Evolutionary conservation across 345 rosid species (phyloP), one percentile per base, ranked within the genome.

Genomic region (Crucihimalaya himalaica): DNA sequence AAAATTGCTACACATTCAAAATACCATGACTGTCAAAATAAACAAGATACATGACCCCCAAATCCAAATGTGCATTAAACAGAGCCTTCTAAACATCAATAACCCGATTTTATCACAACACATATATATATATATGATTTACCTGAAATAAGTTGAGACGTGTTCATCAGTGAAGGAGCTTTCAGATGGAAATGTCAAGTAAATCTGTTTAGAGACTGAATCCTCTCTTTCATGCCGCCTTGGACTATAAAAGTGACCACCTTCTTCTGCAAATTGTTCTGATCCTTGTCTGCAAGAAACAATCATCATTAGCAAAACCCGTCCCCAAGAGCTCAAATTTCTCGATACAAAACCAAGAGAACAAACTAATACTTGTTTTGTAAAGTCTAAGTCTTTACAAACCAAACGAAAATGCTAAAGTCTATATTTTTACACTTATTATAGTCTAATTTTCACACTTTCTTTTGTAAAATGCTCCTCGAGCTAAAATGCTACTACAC

Each of bases 151-250:
- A 62, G 81, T 81, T 11, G 96, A 87, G 65, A 95, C 97, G 71
- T 95, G 96, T 78, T 87, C 93, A 48, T 91, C 97, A 32, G 83
- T 89, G 78, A 95, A 88, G 46, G 89, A 79, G 86, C 97, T 89
- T 18, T 95, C 93, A 37, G 93, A 89, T 21, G 97, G 97, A 80
- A 92, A 95, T 60, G 97, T 95, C 83, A 95, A 81, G 84, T 87
- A 95, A 66, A 92, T 92, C 83, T 88, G 96, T 74, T 88, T 89
- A 2, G 93, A 82, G 6, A 92, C 78, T 31, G 87, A 45, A 21
- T 68, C 73, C 12, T 68, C 79, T 59, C 62, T 74, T 20, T 48
- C 78, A 27, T 58, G 61, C 46, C 73, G 16, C 7, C 61, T n/a
- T 66, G 45, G 68, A 48, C 45, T 66, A 20, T 37, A 13, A 35